Conservation (phyloP, 2,329 filamentous ascomycete species). For the Westerdykella sp. region DNA sequence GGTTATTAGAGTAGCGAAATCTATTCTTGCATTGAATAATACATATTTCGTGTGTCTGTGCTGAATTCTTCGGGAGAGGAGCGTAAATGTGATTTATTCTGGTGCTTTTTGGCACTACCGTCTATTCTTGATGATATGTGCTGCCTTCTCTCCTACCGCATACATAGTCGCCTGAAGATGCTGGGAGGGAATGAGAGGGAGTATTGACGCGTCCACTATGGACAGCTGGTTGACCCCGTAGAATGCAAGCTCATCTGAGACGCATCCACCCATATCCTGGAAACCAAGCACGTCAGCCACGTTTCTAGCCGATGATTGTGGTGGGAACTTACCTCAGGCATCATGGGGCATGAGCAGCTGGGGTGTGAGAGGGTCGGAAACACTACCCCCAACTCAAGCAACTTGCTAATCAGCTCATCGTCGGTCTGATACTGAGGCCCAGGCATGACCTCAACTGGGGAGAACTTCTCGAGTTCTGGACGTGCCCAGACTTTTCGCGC, state of each 20-base stretch:
- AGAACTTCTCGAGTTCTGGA: constrained; percentile 17
- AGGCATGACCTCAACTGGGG: constrained; percentile 18
- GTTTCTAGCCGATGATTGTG: too few species aligned
- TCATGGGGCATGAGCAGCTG: constrained; percentile 28
- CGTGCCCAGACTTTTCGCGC: constrained; percentile 30
- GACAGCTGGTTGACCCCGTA: constrained; percentile 24
- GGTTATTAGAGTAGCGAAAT: too few species aligned
- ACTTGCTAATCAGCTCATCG: constrained; percentile 19
- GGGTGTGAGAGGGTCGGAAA: constrained; percentile 23
- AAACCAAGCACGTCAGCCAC: too few species aligned
- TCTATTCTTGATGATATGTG: constrained; percentile 24
- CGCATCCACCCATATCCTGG: constrained; percentile 20
- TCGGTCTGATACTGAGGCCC: constrained; percentile 23
- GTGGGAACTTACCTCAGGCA: constrained; percentile 16
- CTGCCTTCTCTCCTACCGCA: constrained; percentile 31
- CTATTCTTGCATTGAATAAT: too few species aligned
- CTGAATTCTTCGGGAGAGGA: too few species aligned
- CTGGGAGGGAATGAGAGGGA: constrained; percentile 27
- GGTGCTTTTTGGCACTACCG: constrained; percentile 2
- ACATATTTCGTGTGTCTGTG: too few species aligned
- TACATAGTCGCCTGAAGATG: constrained; percentile 32
- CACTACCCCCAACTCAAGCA: constrained; percentile 11
- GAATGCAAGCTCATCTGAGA: constrained; percentile 22
- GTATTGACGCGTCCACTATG: constrained; percentile 28
- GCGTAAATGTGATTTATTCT: too few species aligned